Evolutionary conservation across 2,329 filamentous ascomycete genomes (phyloP), one percentile per base, ranked within the genome.

Genomic region (Venturia effusa): DNA sequence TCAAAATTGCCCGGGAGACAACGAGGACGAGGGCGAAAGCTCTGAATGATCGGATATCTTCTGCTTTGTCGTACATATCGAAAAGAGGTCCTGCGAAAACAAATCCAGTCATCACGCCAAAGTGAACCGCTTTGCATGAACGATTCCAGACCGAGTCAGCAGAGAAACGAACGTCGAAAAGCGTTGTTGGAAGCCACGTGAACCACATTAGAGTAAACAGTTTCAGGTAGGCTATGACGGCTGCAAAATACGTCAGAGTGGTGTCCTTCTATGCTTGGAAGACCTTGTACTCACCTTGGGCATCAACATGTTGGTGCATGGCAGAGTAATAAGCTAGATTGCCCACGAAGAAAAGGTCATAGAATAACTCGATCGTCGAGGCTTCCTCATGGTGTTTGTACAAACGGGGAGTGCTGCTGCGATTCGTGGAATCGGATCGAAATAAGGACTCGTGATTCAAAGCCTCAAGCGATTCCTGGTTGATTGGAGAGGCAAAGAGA

Each of bases 81-180:
- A 85, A 81, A 5, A 83, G 81, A 67, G 87, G 85, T 2, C 82
- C 83, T 48, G 84, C 78, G 79, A 87, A 83, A 30, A 83, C 80
- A 40, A 79, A 83, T 1, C 82, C 83, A 55, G 84, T 78, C 79
- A 87, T 83, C 24, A 83, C 80, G 39, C 79, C 83, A 4, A 87
- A 79, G 66, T 87, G 83, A 1, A 82, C 67, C 2, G 79, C 81
- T 68, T 84, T 81, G 67, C 79, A 81, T n/a, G 78, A 67, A 37
- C 84, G 78, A 66, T 85, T 81, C 66, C 85, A 84, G 43, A 86
- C 76, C 40, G 82, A 84, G 70, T 87, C 84, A 15, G 81, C 78
- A 0, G 83, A 80, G 68, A 84, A 87, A 1, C 84, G 81, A 51
- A 86, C 80, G 71, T 87, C 85, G 69, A 83, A 85, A 3, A 86